Conservation (phyloP, 2,329 filamentous ascomycete genomes). For the Arachnopeziza araneosa region DNA sequence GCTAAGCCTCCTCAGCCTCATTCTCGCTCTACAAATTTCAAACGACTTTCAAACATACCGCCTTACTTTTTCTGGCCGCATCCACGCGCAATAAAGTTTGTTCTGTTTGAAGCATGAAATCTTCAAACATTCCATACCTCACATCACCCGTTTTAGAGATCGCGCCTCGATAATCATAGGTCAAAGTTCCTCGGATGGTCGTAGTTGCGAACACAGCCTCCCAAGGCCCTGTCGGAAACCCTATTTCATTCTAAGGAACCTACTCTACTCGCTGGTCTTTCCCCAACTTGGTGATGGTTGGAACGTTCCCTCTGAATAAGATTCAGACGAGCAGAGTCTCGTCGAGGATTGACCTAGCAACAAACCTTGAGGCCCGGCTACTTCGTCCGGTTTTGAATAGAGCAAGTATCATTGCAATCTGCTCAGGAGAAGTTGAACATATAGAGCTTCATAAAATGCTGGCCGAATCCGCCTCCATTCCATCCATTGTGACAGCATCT, state of each 20-base stretch:
- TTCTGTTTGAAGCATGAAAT: background rate
- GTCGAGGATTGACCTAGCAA: background rate
- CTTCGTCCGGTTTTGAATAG: background rate
- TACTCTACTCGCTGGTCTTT: background rate
- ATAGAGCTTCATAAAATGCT: constrained; percentile 4
- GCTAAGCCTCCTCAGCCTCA: background rate
- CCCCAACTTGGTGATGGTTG: background rate
- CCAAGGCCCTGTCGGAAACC: background rate
- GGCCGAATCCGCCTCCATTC: background rate
- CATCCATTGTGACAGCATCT: background rate
- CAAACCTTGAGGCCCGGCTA: background rate
- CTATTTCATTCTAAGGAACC: background rate
- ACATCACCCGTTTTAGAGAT: background rate
- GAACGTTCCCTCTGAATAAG: background rate
- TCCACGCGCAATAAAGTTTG: background rate
- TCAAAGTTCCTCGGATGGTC: background rate
- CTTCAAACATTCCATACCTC: background rate
- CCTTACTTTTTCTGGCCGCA: background rate
- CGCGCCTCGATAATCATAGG: background rate
- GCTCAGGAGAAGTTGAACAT: background rate
- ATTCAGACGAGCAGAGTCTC: background rate
- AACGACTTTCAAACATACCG: background rate
- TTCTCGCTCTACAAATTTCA: background rate
- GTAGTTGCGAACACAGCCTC: background rate
- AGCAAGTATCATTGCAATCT: background rate